Base-by-base conservation (phyloP, 2,329 filamentous ascomycete genomes). In the Pochonia chlamydosporia region DNA sequence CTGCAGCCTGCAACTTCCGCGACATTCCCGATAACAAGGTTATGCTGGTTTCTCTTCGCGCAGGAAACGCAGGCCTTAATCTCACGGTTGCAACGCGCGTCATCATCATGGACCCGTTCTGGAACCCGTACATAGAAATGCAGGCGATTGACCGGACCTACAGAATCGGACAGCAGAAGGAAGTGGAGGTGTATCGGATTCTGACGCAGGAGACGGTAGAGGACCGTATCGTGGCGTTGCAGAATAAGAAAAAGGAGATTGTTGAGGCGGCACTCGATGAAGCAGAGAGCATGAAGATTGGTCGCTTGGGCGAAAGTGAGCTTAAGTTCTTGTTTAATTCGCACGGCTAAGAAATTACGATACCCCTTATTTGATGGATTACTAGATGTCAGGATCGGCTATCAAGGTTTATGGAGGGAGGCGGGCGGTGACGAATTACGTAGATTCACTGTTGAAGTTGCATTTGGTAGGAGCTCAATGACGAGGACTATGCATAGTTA, bases 51-150 rank as follows among this genome's bases (percentile, higher is more conserved):
- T 91, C 86, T 56, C 72, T 96, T 36, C 80, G 81, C 11, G 90
- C 93, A 3, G 92, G 88, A 63, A 87, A 85, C 49, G 83, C 90
- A 0, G 91, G 91, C 2, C 77, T 96, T 40, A 96, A 96, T 59
- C 75, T 96, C 20, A 88, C 86, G 35, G 81, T 82, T 16, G 91
- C 90, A 0, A 89, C 84, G 1, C 85, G 89, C 53, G 88, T 96
- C 55, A 89, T 96, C 63, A 87, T 96, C 53, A 82, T 95, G 60
- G 90, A 96, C 61, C 90, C 90, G 0, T 95, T 95, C 69, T 96
- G 89, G 89, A 96, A 96, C 53, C 91, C 90, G 0, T 95, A 86
- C 61, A 86, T 95, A 41, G 91, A 96, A 67, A 89, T 90, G 66
- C 91, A 96, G 67, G 91, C 91, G 4, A 84, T 96, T 43, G 91